Evolutionary conservation across 805 yeast genomes (phyloP), one percentile per base, ranked within the genome.

Genomic region (Candida xiaguanensis): DNA sequence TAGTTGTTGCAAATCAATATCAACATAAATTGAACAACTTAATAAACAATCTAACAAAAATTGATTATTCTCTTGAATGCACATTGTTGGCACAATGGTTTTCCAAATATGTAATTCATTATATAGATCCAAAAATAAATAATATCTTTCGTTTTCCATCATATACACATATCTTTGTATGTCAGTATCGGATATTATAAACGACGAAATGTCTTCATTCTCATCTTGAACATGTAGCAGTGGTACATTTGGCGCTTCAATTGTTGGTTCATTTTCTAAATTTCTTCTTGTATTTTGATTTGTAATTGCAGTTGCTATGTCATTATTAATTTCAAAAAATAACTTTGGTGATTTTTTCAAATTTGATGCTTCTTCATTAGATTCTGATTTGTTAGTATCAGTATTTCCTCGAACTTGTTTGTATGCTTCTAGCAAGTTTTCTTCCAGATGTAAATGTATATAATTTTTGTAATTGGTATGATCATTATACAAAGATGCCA

Each of bases 21-120:
- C 40, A 8, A 31, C 12, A n/a, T 48, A 43, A 12, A 38, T 24
- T 8, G 60, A 55, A 42, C 71, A 64, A 39, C 50, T 51, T 12
- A 67, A 40, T 26, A 67, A 48, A 41, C 70, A 61, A 20, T 56
- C 51, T 6, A 64, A 40, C 18, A 63, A 46, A 22, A 29, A 39
- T 37, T 32, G 40, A 22, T 31, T 33, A 11, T 19, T 31, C 25
- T 13, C 64, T 13, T 30, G 23, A 3, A 34, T 2, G 15, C 42
- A 39, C 8, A 25, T 62, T 13, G 48, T 45, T 2, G 72, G 72
- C 8, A 67, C 48, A 9, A 60, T 43, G 17, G 56, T 48, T 42
- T 63, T 64, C 72, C 72, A 67, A 12, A 66, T 47, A 31, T 49
- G 43, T 23, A 63, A 41, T n/a, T 62, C 71, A 36, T 67, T 67